Percentiles rank a stretch among this genome's conserved stretches.
These are phyloP conservation scores for Neurospora cerealis DNA, from an alignment of 495 filamentous ascomycete species.

Conservation along the genomic window DNA sequence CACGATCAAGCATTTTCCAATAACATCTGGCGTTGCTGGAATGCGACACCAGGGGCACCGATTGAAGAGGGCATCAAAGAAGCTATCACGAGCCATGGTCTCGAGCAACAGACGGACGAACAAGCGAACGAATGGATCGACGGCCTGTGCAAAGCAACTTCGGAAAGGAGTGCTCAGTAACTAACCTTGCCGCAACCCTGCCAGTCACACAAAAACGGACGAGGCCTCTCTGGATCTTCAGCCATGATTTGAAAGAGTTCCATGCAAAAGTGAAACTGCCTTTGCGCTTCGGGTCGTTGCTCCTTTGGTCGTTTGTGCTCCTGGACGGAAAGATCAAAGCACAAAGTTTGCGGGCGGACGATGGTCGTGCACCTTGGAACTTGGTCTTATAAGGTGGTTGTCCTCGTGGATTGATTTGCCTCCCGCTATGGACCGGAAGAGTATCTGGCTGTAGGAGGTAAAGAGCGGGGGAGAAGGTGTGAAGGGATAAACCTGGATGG, in stretches of 20 bases:
- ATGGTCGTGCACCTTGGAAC: background rate
- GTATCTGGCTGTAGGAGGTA: background rate
- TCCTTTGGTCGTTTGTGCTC: background rate
- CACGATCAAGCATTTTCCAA: background rate
- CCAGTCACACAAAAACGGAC: conserved; percentile 46
- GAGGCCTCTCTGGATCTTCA: conserved; percentile 12
- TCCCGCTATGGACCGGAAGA: background rate
- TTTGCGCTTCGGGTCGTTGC: background rate
- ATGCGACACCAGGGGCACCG: background rate
- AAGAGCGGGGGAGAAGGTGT: background rate
- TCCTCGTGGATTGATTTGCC: background rate
- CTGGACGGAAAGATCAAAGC: background rate
- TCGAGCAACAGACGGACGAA: background rate
- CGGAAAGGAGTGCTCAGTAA: background rate
- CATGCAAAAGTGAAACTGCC: background rate
- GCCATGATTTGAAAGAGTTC: background rate
- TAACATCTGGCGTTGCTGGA: background rate
- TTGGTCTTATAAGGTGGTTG: background rate
- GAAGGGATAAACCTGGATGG: background rate
- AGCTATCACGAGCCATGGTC: background rate
- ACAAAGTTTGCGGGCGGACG: background rate
- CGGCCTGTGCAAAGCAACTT: background rate
- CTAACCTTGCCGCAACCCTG: conserved; percentile 42
- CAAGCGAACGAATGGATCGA: background rate
- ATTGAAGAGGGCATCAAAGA: background rate